phyloP scores from a whole-genome alignment of 192 early-diverging fungal species.

The Mortierella alpina region DNA sequence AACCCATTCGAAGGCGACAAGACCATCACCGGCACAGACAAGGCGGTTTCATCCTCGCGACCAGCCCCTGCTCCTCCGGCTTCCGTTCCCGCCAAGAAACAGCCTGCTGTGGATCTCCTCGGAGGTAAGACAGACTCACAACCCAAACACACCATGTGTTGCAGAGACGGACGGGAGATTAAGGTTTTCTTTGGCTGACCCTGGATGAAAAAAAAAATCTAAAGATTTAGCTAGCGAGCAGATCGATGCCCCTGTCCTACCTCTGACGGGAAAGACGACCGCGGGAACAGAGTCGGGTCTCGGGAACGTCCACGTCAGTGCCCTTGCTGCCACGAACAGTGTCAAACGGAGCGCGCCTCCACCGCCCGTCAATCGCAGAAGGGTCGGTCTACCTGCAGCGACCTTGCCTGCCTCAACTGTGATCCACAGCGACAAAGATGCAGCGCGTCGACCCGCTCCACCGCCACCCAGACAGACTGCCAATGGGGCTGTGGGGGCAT shows the following conservation, averaged over 20 bases:
- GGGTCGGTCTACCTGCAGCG: neutral
- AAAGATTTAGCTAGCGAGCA: neutral
- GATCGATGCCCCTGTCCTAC: neutral
- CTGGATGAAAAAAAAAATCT: neutral
- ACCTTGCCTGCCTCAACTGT: constrained; percentile 20
- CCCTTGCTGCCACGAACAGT: neutral
- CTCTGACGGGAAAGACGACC: neutral
- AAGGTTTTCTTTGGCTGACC: neutral
- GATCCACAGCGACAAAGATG: constrained; percentile 20
- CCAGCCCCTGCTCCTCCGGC: constrained; percentile 9
- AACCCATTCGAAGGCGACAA: constrained; percentile 48
- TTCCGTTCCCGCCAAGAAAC: neutral
- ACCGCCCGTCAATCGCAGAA: constrained; percentile 28
- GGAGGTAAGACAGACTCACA: constrained; percentile 15
- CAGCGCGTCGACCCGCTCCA: constrained; percentile 28
- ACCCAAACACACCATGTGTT: no score
- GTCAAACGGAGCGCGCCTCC: constrained; percentile 21
- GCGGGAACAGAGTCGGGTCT: neutral
- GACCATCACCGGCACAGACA: constrained; percentile 5
- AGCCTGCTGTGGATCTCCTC: constrained; percentile 31
- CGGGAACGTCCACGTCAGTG: neutral
- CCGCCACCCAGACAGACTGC: constrained; percentile 17
- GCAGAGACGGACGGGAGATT: no score
- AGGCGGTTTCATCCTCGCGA: neutral
- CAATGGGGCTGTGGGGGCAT: neutral